Evolutionary conservation across 2,329 filamentous ascomycete genomes (phyloP).

Genomic region (Pseudomassariella vexata): DNA sequence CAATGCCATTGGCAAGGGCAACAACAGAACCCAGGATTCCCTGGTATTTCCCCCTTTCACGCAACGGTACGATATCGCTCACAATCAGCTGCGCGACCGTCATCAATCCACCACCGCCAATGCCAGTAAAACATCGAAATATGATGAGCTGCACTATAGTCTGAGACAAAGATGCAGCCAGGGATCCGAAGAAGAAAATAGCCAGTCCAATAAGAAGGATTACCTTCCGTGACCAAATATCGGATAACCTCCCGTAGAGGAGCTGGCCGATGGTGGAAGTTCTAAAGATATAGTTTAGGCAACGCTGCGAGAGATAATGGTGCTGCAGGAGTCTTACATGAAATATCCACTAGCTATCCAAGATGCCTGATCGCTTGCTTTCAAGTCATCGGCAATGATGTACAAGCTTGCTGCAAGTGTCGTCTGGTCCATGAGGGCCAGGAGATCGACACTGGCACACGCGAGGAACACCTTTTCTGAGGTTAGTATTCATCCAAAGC

Average conservation of each 20-base stretch:
- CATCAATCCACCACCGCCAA: constrained; percentile 23
- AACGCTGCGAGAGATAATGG: constrained; percentile 5
- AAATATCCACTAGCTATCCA: no score
- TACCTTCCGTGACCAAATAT: constrained; percentile 40
- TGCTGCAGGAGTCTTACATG: no score
- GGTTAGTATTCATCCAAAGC: no score
- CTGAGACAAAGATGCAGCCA: constrained; percentile 35
- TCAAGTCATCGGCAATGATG: constrained; percentile 45
- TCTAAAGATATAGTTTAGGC: constrained; percentile 13
- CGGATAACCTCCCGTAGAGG: constrained; percentile 37
- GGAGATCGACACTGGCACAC: constrained; percentile 47
- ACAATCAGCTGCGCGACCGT: constrained; percentile 24
- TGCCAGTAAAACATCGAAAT: constrained; percentile 32
- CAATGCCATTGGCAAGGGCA: constrained; percentile 47
- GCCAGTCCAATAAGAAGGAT: constrained; percentile 30
- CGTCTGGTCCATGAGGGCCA: constrained; percentile 53
- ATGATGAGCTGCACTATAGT: constrained; percentile 33
- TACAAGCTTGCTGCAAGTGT: constrained; percentile 49
- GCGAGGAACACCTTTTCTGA: constrained; percentile 53
- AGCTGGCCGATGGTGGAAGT: constrained; percentile 42
- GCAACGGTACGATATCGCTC: constrained; percentile 21
- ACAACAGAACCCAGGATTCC: constrained; percentile 39
- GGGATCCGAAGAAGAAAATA: constrained; percentile 36
- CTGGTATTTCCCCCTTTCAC: constrained; percentile 24
- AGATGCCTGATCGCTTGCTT: constrained; percentile 41